Evolutionary conservation across 371 early-diverging fungal genomes (phyloP), one percentile per base, ranked within the genome.

Genomic region (Syncephalastrum racemosum): DNA sequence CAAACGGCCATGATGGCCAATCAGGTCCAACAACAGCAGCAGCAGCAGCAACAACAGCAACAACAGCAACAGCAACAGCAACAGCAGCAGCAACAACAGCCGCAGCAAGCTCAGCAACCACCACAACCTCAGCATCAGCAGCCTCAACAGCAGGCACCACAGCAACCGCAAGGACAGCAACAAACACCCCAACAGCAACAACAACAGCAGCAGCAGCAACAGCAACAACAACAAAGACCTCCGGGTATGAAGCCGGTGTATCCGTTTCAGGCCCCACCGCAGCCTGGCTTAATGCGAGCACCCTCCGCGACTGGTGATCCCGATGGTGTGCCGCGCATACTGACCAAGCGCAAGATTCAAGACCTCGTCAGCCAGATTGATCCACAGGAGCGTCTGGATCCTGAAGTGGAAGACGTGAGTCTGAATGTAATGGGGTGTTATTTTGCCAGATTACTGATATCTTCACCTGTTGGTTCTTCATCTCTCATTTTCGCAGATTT

Each of bases 341-440:
- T 92, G 50, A 80, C 86, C 14, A 94, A 92, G 70, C 83, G 94
- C 50, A 92, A 90, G 70, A 82, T 96, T 62, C 89, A 90, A 61
- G 93, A 94, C 60, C 75, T 96, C 25, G 91, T 94, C 10, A 82
- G 83, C 39, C 91, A 94, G 63, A 87, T 97, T 24, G 95, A 95
- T 73, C 92, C 94, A 10, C 79, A 71, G 4, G 91, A 92, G 60
- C 77, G 90, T 49, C 68, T 96, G 48, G 94, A 95, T 44, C 89
- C 90, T 4, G 94, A 93, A 64, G 93, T 94, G 15, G 93, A 95
- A 68, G 90, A 95, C 58, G 91, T 95, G 80, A 65, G 73, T 50
- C 4, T 20, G 40, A 8, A 24, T 16, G 16, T 1, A n/a, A 44
- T 18, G 20, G 14, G 31, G 18, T 31, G 23, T n/a, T n/a, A 12